Base-by-base conservation (phyloP, 495 filamentous ascomycete species). In the Podospora appendiculata region DNA sequence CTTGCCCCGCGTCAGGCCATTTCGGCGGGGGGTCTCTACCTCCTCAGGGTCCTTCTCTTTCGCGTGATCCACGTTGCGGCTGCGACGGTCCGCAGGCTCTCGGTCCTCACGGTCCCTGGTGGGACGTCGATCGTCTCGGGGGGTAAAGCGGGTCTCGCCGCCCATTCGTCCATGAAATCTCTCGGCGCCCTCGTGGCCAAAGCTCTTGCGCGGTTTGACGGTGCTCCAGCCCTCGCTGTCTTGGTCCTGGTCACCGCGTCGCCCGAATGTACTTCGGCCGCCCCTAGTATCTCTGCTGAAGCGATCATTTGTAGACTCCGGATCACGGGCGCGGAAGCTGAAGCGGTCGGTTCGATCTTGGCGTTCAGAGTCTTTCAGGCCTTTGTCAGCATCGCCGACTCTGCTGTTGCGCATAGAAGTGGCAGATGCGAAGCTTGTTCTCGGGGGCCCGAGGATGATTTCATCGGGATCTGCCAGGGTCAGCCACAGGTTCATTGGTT, bases 381-480 rank as follows among this genome's bases (percentile, higher is more conserved):
- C 55, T 65, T 80, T 66, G 52, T 84, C 73, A 41, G 57, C 62
- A 59, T 84, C 66, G 58, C 66, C 80, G 54, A 50, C 64, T 79
- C 68, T 81, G 66, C 55, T 69, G 56, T 51, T 58, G 48, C 66
- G 66, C 38, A 61, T 49, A 33, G 78, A 70, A 43, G 87, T 89
- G 13, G 89, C 84, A 9, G 91, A 96, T 52, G 88, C 84, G 66
- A 97, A 96, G 32, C 82, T 82, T 25, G 81, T 89, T 57, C 90
- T 90, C 1, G 91, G 90, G 33, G 91, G 91, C 34, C 89, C 90
- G 39, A 96, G 86, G 56, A 95, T 77, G 51, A 95, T 90, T 52
- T 95, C 88, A 61, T 93, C 90, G 55, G 74, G 67, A 56, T 80
- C 80, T 84, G 47, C 18, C 34, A 50, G 39, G 41, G 50, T 62